Evolutionary conservation across 1,284 basidiomycete genomes (phyloP), one percentile per base, ranked within the genome.

Genomic region (Gymnopus androsaceus): DNA sequence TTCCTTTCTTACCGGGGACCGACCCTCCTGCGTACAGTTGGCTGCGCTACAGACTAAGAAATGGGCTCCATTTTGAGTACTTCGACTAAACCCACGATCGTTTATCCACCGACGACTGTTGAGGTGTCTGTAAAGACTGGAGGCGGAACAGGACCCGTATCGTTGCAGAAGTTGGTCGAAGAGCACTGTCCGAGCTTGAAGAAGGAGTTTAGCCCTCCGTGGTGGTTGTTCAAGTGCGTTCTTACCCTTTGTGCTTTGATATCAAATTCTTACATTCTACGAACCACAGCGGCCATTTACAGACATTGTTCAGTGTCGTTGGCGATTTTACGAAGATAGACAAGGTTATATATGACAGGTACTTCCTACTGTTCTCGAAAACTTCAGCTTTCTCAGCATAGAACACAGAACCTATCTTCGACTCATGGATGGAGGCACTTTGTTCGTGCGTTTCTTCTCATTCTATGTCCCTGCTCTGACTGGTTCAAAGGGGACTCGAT

Each of bases 161-260:
- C 49, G 21, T 52, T 59, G 38, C 40, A 28, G 17, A 48, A 47
- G n/a, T 71, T 90, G 51, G 68, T 91, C 1, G 77, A 84, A 64
- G 69, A 72, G 19, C 73, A 76, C 57, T 88, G 86, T 63, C 80
- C 80, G 27, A 84, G 80, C 58, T 68, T 91, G 48, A 77, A 76
- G 61, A 70, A 70, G 31, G 68, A 72, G 49, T 90, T 84, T 61
- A 70, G 68, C 23, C 84, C 88, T 4, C 68, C 80, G 2, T 88
- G 86, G 88, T 90, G 86, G 87, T 73, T 92, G 41, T 76, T 74
- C 63, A 87, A 79, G 88, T 88, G 57, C 61, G 78, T 69, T 56
- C 45, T 21, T 50, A n/a, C 34, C 33, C 38, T 17, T 42, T 19
- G 54, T n/a, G 51, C 46, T 41, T 15, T 7, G n/a, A n/a, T n/a